Evolutionary conservation across 2,329 filamentous ascomycete genomes (phyloP).

Genomic region (Calonectria henricotiae): DNA sequence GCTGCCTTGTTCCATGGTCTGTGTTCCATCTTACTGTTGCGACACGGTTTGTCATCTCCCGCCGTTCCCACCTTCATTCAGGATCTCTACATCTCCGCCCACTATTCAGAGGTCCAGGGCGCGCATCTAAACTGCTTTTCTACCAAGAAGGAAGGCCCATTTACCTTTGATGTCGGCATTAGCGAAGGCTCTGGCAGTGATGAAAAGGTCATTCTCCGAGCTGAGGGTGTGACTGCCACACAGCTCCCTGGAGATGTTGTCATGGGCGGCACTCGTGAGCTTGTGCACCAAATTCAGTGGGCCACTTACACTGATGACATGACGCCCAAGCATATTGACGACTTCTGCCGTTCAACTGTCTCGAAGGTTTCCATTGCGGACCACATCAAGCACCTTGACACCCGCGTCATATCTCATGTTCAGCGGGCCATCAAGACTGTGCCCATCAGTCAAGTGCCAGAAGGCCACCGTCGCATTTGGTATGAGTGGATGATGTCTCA

Average conservation of each 20-base stretch:
- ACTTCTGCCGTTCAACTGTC: constrained; percentile 20
- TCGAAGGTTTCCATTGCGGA: constrained; percentile 1
- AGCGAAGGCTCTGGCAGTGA: constrained; percentile 14
- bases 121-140: constrained; percentile 29
- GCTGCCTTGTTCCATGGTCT: constrained; percentile 30
- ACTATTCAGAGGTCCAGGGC: constrained; percentile 14
- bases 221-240: constrained; percentile 26
- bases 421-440: constrained; percentile 30
- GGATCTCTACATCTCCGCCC: constrained; percentile 27
- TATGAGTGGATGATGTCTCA: constrained; percentile 34
- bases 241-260: constrained; percentile 26
- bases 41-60: constrained; percentile 23
- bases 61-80: constrained; percentile 31
- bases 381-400: constrained; percentile 27
- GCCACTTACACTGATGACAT: constrained; percentile 23
- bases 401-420: constrained; percentile 26
- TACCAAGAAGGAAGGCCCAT: constrained; percentile 27
- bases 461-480: constrained; percentile 30
- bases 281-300: constrained; percentile 32
- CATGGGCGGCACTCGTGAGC: constrained; percentile 20
- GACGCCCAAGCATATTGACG: constrained; percentile 19
- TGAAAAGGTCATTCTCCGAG: constrained; percentile 16
- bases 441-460: constrained; percentile 6
- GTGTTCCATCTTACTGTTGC: constrained; percentile 23
- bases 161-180: constrained; percentile 26